Evolutionary conservation across 805 yeast species (phyloP), one percentile per base, ranked within the genome.

Genomic region (Monosporozyma siamensis): DNA sequence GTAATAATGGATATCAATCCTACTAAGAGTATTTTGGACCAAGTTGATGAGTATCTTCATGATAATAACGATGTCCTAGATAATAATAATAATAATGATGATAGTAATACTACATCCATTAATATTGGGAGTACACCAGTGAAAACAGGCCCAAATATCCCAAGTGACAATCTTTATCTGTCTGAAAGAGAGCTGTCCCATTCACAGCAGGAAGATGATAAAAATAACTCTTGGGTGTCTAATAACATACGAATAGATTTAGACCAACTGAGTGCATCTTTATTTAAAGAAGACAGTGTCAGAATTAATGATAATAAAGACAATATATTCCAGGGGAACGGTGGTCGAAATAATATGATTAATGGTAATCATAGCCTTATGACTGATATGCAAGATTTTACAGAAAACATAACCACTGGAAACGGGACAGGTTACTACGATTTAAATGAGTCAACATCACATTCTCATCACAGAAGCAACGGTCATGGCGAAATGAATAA

Each of bases 11-110:
- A 43, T 37, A 17, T 39, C 12, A 40, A 51, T 25, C 38, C 48
- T n/a, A 49, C 58, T 1, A 52, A 48, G 34, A 55, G 62, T 40
- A 55, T 58, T 14, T 42, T 58, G 25, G 63, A 58, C 45, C 63
- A 58, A 36, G 63, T 58, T 3, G 59, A 56, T 27, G 51, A 46
- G 12, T 50, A 45, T 34, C 27, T 50, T 8, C 49, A 50, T 23
- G 48, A 48, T n/a, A 38, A 43, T 27, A 36, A n/a, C 6, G 30
- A 31, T 31, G 3, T 23, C 6, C 18, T 30, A 12, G 30, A 39
- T 18, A 14, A 18, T 22, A 20, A n/a, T n/a, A n/a, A n/a, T n/a
- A n/a, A n/a, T n/a, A n/a, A n/a, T n/a, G n/a, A n/a, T n/a, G n/a
- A n/a, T n/a, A n/a, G n/a, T n/a, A n/a, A 12, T n/a, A 17, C n/a